A percentile compares a stretch with the other conserved stretches of the same genome.
Evolutionary conservation across 306 rosid genomes (phyloP).

Genomic region (Acacia acuminata): DNA sequence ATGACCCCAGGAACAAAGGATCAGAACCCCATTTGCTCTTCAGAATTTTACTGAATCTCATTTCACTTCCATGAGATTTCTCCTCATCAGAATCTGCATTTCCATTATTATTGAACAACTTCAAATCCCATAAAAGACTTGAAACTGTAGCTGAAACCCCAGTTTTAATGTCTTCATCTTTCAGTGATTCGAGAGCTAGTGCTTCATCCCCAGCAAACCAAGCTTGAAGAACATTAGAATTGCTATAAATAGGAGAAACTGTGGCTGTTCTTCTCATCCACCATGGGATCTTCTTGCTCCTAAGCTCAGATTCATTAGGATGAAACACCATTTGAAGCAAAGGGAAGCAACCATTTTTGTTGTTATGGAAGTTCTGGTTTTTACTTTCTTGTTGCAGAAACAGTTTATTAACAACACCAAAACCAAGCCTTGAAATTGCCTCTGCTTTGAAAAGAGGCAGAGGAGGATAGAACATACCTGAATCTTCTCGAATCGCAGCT

Average conservation of each 20-base stretch:
- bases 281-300: slow-evolving; percentile 60
- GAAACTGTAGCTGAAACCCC: slow-evolving; percentile 31
- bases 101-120: neutral
- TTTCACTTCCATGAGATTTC: slow-evolving; percentile 7
- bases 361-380: slow-evolving; percentile 13
- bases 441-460: slow-evolving; percentile 72
- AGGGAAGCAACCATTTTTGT: slow-evolving; percentile 53
- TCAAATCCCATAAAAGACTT: neutral
- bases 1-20: slow-evolving; percentile 10
- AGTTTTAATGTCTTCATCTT: slow-evolving; percentile 49
- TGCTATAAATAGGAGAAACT: slow-evolving; percentile 50
- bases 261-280: slow-evolving; percentile 69
- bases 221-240: slow-evolving; percentile 54
- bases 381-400: slow-evolving; percentile 53
- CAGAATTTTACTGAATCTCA: neutral
- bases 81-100: neutral
- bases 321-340: slow-evolving; percentile 77
- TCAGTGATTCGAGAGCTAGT: slow-evolving; percentile 52
- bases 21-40: slow-evolving; percentile 13
- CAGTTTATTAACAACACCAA: slow-evolving; percentile 91
- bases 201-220: slow-evolving; percentile 79
- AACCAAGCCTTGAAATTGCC: slow-evolving; percentile 92
- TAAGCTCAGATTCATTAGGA: slow-evolving; percentile 49
- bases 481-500: slow-evolving; percentile 60
- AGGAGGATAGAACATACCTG: slow-evolving; percentile 77